Evolutionary conservation across 139 green algal species (phyloP).

Genomic region (Nannochloris sp.): DNA sequence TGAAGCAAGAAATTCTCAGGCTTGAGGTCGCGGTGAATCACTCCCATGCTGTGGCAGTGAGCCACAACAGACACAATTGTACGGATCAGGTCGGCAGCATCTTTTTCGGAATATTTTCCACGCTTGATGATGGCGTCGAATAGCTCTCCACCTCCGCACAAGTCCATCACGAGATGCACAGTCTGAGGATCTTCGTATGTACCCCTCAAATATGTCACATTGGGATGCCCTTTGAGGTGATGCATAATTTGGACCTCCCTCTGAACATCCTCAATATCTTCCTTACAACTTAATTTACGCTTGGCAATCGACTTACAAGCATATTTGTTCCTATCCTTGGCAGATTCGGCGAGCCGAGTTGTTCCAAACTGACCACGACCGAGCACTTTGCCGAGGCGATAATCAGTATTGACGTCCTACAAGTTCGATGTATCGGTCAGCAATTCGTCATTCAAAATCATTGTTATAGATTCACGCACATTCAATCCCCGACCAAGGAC

Average conservation of each 20-base stretch:
- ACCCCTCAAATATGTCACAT: constrained; percentile 64
- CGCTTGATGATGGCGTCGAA: constrained; percentile 86
- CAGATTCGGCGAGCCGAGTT: constrained; percentile 34
- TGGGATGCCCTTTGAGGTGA: constrained; percentile 70
- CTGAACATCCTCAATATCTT: constrained; percentile 92
- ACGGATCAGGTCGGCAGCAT: constrained; percentile 67
- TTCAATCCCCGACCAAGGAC: constrained; percentile 4
- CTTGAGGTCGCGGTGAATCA: constrained; percentile 91
- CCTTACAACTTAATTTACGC: constrained; percentile 57
- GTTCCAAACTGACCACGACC: constrained; percentile 49
- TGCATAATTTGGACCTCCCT: constrained; percentile 94
- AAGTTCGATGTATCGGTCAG: background rate
- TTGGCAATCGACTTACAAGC: constrained; percentile 83
- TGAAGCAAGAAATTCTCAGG: constrained; percentile 96
- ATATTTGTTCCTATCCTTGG: constrained; percentile 27
- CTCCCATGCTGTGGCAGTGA: constrained; percentile 86
- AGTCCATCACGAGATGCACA: constrained; percentile 80
- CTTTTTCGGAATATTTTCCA: constrained; percentile 58
- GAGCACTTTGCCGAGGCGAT: constrained; percentile 41
- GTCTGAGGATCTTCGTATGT: constrained; percentile 71
- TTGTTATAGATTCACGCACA: background rate
- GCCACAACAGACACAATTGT: constrained; percentile 87
- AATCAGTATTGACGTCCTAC: constrained; percentile 38
- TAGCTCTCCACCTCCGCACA: constrained; percentile 89
- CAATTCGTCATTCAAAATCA: background rate